Base-by-base conservation (phyloP, 2,329 filamentous ascomycete species). In the Arthrobotrys megalospora region DNA sequence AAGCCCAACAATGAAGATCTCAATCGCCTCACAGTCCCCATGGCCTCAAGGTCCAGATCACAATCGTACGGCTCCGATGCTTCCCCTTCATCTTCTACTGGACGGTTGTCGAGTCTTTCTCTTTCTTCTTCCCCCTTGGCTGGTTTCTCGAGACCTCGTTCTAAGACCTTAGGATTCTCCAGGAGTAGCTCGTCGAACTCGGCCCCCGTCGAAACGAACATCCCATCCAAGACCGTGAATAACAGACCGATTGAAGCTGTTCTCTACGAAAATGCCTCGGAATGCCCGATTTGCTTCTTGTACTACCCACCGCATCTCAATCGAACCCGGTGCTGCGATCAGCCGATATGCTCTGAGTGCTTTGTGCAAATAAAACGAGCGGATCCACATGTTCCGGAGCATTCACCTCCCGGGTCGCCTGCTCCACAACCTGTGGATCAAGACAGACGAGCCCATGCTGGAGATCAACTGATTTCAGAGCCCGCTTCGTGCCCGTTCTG, bases 311-410 rank as follows among this genome's bases (percentile, higher is more conserved):
- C 94, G 2, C 96, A 96, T 83, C 88, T 99, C 34, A 99, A 99
- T 85, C 92, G 91, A 80, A 99, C 96, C 0, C 88, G 96, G 80
- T 99, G 96, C 83, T 99, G 96, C 84, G 94, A 97, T 82, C 96
- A 99, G 83, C 88, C 92, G 5, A 98, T 99, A 80, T 99, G 96
- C 85, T 98, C 94, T 48, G 96, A 99, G 85, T 99, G 96, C 84
- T 99, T 99, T 82, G 96, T 99, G 3, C 96, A 99, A 84, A 99
- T 99, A 83, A 98, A 97, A 84, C 90, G 96, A 48, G 91, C 94
- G 3, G 95, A 99, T 80, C 94, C 94, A 8, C 93, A 97, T 83
- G 90, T 94, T 45, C 93, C 93, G 0, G 93, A 97, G 83, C 93
- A 96, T 82, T 78, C 73, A 38, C 79, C 72, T 6, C 80, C 67